Evolutionary conservation across 805 yeast genomes (phyloP).

Genomic region (Yarrowia porcina): DNA sequence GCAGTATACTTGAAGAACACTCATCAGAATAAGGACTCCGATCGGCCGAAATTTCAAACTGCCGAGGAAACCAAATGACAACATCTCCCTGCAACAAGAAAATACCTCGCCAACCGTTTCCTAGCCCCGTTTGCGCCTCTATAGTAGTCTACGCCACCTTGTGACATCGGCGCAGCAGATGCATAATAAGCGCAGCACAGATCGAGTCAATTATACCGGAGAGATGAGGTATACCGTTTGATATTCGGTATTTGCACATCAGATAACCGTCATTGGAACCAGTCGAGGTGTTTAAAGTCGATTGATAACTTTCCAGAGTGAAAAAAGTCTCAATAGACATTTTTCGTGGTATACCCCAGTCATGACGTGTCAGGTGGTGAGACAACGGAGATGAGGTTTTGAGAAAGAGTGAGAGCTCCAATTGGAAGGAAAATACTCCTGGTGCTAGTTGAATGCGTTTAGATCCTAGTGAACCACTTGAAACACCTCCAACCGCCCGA

Average conservation of each 20-base stretch:
- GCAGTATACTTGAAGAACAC: neutral
- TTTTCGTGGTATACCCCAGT: neutral
- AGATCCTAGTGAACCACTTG: neutral
- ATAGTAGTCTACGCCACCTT: neutral
- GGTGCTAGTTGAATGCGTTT: too few species aligned
- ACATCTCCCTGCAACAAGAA: neutral
- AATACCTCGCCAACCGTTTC: neutral
- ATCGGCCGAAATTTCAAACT: neutral
- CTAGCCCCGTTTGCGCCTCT: neutral
- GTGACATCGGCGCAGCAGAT: slow-evolving; percentile 19
- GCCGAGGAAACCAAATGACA: neutral
- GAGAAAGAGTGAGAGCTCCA: too few species aligned
- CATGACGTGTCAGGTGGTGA: slow-evolving; percentile 3
- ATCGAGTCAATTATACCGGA: neutral
- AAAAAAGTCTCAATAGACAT: neutral
- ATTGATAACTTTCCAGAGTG: too few species aligned
- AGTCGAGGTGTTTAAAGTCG: too few species aligned
- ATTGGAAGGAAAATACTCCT: too few species aligned
- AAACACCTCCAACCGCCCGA: neutral
- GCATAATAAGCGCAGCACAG: slow-evolving; percentile 14
- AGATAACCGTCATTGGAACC: too few species aligned
- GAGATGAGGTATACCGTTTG: neutral
- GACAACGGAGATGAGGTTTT: neutral
- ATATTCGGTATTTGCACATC: too few species aligned
- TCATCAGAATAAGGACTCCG: neutral